Evolutionary conservation across 2,329 filamentous ascomycete genomes (phyloP).

Genomic region (Gaeumannomyces tritici): DNA sequence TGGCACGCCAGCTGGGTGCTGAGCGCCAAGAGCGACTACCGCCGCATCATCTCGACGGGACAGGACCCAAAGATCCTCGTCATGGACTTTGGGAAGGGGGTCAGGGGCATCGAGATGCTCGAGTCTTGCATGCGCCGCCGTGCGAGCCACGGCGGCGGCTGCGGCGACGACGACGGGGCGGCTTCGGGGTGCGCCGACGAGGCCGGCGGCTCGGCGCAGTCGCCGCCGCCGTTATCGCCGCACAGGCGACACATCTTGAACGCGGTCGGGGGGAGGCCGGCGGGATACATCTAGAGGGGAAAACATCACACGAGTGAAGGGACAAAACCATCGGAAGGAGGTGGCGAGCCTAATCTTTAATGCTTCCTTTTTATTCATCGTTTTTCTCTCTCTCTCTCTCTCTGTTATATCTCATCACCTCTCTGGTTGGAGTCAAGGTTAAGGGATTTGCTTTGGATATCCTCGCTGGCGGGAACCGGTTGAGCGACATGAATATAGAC

Average conservation of each 20-base stretch:
- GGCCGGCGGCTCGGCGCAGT: too few species aligned
- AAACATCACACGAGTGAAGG: not conserved
- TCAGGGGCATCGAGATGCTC: conserved; percentile 48
- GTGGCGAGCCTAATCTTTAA: not conserved
- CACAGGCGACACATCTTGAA: not conserved
- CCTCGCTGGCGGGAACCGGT: not conserved
- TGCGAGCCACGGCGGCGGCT: too few species aligned
- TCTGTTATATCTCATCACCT: not conserved
- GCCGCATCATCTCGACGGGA: conserved; percentile 86
- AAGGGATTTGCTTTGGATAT: not conserved
- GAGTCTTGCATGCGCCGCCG: conserved; percentile 20
- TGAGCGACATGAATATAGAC: not conserved
- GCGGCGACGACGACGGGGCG: too few species aligned
- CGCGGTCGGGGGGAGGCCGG: not conserved
- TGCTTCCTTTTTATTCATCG: not conserved
- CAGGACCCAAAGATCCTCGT: conserved; percentile 89
- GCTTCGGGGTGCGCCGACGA: too few species aligned
- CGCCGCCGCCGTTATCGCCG: not conserved
- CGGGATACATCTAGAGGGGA: not conserved
- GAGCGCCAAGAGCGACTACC: conserved; percentile 90
- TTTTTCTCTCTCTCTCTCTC: not conserved
- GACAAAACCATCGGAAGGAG: not conserved
- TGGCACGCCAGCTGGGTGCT: conserved; percentile 98
- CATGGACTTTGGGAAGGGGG: conserved; percentile 73
- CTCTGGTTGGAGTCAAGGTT: not conserved